Conservation (phyloP, 129 eudicot genomes). For the Arctium lappa region DNA sequence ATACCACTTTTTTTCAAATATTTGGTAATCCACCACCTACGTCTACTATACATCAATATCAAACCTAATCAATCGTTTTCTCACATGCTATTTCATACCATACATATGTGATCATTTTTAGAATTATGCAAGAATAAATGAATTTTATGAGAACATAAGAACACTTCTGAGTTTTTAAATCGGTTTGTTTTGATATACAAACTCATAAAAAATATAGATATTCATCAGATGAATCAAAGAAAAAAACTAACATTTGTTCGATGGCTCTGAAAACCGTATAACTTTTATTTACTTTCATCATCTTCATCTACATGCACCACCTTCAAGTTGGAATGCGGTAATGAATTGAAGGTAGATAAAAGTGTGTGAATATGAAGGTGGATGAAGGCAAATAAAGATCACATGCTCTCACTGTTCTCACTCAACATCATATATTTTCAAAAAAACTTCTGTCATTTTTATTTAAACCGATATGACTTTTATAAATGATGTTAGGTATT, state of each 20-base stretch:
- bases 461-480: no score
- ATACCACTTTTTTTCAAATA: background rate
- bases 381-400: no score
- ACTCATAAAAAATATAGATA: no score
- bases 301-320: background rate
- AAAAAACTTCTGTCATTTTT: no score
- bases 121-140: no score
- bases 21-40: slow-evolving; percentile 5
- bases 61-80: background rate
- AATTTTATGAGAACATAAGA: no score
- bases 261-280: no score
- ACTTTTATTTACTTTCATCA: background rate
- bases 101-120: background rate
- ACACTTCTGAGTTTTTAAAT: background rate
- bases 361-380: background rate
- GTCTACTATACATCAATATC: background rate
- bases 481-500: no score
- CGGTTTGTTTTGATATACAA: background rate
- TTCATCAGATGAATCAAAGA: no score
- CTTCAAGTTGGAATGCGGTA: background rate
- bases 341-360: no score
- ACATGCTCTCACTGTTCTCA: background rate
- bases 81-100: slow-evolving; percentile 3
- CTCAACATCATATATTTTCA: no score
- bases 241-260: no score